These are phyloP conservation scores for Rutstroemia sp. DNA, from an alignment of 2,329 filamentous ascomycete genomes.

Conservation along the genomic window DNA sequence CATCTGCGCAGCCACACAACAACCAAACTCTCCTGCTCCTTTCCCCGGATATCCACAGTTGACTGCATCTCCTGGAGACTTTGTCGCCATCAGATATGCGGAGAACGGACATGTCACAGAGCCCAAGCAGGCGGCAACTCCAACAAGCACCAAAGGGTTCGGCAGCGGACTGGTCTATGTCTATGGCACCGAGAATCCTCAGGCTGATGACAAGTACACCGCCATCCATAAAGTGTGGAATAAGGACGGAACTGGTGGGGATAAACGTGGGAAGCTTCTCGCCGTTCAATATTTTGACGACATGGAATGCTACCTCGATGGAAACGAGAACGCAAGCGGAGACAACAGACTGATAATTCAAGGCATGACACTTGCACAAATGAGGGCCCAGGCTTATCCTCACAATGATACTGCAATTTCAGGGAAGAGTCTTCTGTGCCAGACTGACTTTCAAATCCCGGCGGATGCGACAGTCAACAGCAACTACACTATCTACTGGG, in stretches of 20 bases:
- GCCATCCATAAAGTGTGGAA: constrained; percentile 73
- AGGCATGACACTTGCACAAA: background rate
- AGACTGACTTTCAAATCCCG: constrained; percentile 73
- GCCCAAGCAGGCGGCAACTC: constrained; percentile 37
- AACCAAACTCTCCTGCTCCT: constrained; percentile 11
- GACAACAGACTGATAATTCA: background rate
- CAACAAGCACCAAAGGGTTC: constrained; percentile 40
- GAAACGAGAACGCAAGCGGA: constrained; percentile 1
- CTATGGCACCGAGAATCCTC: constrained; percentile 59
- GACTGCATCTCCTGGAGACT: constrained; percentile 50
- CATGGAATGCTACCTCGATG: constrained; percentile 64
- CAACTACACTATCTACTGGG: constrained; percentile 82
- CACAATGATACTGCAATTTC: constrained; percentile 35
- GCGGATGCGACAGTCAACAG: constrained; percentile 51
- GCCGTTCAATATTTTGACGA: constrained; percentile 81
- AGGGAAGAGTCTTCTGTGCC: constrained; percentile 64
- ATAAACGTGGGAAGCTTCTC: constrained; percentile 68
- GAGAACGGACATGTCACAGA: constrained; percentile 72
- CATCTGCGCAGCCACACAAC: constrained; percentile 38
- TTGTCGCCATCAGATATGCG: constrained; percentile 58
- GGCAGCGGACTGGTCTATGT: constrained; percentile 68
- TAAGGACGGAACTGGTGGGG: constrained; percentile 69
- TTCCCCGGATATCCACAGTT: constrained; percentile 14
- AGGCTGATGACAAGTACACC: constrained; percentile 44
- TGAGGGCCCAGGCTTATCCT: constrained; percentile 49